These are phyloP conservation scores for Phaseolus lunatus DNA, from an alignment of 306 rosid genomes.

Conservation along the genomic window DNA sequence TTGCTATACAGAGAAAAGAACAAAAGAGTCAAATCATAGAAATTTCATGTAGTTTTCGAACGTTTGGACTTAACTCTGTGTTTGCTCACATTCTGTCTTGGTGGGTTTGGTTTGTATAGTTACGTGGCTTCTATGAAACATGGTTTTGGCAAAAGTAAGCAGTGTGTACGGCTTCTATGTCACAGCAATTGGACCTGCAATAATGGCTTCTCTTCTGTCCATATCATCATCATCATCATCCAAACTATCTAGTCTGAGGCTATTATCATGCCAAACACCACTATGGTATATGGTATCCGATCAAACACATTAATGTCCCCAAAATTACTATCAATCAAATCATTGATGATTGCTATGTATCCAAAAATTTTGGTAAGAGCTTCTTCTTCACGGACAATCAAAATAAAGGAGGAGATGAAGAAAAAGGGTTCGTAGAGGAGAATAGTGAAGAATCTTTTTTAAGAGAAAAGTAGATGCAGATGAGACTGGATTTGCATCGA, in stretches of 20 bases:
- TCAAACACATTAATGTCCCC: background rate
- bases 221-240: background rate
- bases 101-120: conserved; percentile 29
- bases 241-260: too few relatives aligned
- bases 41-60: conserved; percentile 52
- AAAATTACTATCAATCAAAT: conserved; percentile 4
- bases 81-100: conserved; percentile 30
- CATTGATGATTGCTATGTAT: background rate
- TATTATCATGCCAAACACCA: background rate
- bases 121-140: conserved; percentile 48
- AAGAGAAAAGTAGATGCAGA: too few relatives aligned
- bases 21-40: conserved; percentile 41
- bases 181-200: background rate
- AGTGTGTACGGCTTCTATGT: background rate
- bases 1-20: conserved; percentile 37
- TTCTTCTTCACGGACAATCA: background rate
- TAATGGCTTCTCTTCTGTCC: background rate
- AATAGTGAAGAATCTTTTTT: too few relatives aligned
- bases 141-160: conserved; percentile 21
- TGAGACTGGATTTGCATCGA: too few relatives aligned
- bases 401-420: too few relatives aligned
- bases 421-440: too few relatives aligned
- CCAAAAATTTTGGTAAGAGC: background rate
- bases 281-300: background rate
- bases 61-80: conserved; percentile 49